Conservation (phyloP, 768 basidiomycete species). For the Lanmaoa pseudosensibilis region DNA sequence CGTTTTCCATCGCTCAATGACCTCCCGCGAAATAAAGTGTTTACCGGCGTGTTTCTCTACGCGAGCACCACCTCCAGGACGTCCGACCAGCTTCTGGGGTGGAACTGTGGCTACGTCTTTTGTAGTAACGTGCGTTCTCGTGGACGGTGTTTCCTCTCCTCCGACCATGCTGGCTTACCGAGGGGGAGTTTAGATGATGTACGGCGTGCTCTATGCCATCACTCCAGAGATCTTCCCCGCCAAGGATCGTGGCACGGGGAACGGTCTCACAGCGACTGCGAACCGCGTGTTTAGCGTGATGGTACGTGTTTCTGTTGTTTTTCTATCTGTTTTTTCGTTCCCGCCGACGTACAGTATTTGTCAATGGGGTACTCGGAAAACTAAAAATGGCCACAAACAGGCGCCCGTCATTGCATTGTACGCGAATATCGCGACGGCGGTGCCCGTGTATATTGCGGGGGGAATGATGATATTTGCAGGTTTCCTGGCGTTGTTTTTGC, state of each 20-base stretch:
- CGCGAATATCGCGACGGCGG: constrained; percentile 59
- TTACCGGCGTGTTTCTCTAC: constrained; percentile 76
- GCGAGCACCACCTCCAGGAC: constrained; percentile 72
- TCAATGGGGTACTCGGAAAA: not conserved
- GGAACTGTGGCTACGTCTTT: constrained; percentile 79
- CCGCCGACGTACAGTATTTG: not conserved
- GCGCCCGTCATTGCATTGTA: constrained; percentile 73
- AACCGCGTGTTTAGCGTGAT: constrained; percentile 68
- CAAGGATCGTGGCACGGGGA: constrained; percentile 73
- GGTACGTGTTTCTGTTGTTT: constrained; percentile 36
- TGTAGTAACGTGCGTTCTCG: constrained; percentile 49
- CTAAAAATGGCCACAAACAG: constrained; percentile 32
- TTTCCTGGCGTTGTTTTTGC: constrained; percentile 57
- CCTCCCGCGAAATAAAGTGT: constrained; percentile 49
- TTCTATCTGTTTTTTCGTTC: not conserved
- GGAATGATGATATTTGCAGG: constrained; percentile 63
- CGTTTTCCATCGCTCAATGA: constrained; percentile 43
- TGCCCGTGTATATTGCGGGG: constrained; percentile 73
- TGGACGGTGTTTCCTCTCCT: not conserved
- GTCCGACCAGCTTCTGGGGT: constrained; percentile 67
- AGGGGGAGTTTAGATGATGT: constrained; percentile 54
- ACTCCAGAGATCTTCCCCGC: constrained; percentile 72
- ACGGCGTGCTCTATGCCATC: constrained; percentile 69
- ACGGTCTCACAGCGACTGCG: constrained; percentile 59
- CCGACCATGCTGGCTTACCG: not conserved